These are phyloP conservation scores for Platanus orientalis DNA, from an alignment of 164 flowering plant species.

Conservation along the genomic window DNA sequence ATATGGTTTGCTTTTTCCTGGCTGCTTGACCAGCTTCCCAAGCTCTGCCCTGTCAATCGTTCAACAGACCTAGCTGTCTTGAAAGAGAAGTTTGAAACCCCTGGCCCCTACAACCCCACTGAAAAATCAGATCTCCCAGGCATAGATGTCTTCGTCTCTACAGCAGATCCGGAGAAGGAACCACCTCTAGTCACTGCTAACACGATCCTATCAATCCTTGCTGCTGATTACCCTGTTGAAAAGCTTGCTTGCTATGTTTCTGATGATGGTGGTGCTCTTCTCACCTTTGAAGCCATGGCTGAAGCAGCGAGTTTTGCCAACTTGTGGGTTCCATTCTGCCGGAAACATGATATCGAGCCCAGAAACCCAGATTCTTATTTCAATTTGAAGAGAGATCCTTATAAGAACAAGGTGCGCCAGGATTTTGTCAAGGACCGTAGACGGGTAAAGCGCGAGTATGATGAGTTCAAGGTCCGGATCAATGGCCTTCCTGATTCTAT, in stretches of 20 bases:
- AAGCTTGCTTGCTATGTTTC: slow-evolving; percentile 92
- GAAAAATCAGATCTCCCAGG: slow-evolving; percentile 91
- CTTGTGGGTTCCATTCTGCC: slow-evolving; percentile 82
- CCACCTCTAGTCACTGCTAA: slow-evolving; percentile 91
- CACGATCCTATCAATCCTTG: slow-evolving; percentile 81
- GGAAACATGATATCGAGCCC: slow-evolving; percentile 77
- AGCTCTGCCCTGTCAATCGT: slow-evolving; percentile 74
- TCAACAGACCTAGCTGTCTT: slow-evolving; percentile 59
- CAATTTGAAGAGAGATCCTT: slow-evolving; percentile 57
- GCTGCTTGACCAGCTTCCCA: slow-evolving; percentile 93
- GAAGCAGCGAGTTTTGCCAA: slow-evolving; percentile 83
- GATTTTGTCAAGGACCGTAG: slow-evolving; percentile 82
- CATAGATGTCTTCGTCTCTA: slow-evolving; percentile 84
- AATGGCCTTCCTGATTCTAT: slow-evolving; percentile 75
- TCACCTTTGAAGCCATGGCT: slow-evolving; percentile 91
- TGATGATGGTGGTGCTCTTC: slow-evolving; percentile 89
- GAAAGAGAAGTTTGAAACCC: slow-evolving; percentile 71
- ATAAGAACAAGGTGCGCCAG: slow-evolving; percentile 52
- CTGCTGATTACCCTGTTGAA: slow-evolving; percentile 89
- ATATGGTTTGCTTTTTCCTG: slow-evolving; percentile 94
- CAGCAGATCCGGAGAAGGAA: slow-evolving; percentile 95
- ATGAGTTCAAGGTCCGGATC: slow-evolving; percentile 74
- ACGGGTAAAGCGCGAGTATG: slow-evolving; percentile 70
- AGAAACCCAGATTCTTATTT: slow-evolving; percentile 80
- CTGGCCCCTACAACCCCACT: slow-evolving; percentile 47